Conservation (phyloP, 2,329 filamentous ascomycete genomes). For the Penicillium sp. region DNA sequence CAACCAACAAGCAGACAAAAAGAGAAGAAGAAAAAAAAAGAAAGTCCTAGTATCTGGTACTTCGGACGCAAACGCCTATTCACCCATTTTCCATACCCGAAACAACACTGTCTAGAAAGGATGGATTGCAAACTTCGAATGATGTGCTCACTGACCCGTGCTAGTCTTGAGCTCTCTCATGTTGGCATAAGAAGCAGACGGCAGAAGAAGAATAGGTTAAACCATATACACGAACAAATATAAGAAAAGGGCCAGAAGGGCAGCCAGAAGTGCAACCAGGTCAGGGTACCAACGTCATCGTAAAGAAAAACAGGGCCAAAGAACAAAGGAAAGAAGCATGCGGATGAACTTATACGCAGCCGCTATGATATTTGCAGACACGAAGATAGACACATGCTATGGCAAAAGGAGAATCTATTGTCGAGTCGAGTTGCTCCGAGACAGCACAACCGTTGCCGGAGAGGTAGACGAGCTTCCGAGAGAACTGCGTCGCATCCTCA, state of each 20-base stretch:
- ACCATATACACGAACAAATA: constrained; percentile 41
- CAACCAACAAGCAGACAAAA: constrained; percentile 11
- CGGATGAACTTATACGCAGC: constrained; percentile 25
- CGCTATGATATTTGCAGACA: constrained; percentile 34
- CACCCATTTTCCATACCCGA: constrained; percentile 14
- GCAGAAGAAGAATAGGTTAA: constrained; percentile 11
- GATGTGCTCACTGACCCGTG: constrained; percentile 8
- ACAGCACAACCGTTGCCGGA: constrained; percentile 31
- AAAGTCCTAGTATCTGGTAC: constrained; percentile 23
- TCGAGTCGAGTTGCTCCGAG: constrained; percentile 42
- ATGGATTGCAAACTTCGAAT: constrained; percentile 4
- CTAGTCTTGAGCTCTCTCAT: constrained; percentile 3
- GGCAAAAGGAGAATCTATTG: constrained; percentile 21
- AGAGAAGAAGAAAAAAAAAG: constrained; percentile 12
- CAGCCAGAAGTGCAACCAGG: not conserved
- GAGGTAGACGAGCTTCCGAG: constrained; percentile 32
- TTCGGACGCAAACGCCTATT: constrained; percentile 12
- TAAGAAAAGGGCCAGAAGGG: constrained; percentile 16
- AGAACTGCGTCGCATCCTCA: constrained; percentile 37
- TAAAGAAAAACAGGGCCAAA: constrained; percentile 19
- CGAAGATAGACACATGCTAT: constrained; percentile 17
- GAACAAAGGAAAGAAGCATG: constrained; percentile 24
- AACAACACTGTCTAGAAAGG: constrained; percentile 14
- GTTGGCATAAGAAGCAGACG: constrained; percentile 9
- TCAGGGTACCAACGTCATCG: constrained; percentile 13